These are phyloP conservation scores for Zanthoxylum bungeanum DNA, from an alignment of 345 rosid species.

Conservation along the genomic window DNA sequence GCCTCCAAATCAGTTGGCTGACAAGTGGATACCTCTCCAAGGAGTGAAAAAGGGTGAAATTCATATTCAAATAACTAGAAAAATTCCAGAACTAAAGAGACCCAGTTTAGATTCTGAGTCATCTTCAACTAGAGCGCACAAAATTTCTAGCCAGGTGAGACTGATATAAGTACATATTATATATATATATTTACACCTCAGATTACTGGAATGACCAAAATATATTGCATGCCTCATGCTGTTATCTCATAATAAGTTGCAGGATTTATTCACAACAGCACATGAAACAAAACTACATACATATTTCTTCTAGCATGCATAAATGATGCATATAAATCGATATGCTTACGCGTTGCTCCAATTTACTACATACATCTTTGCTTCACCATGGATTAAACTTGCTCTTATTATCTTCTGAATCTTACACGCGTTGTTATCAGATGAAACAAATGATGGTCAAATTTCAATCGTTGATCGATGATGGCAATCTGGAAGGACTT, in stretches of 20 bases:
- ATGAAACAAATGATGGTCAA: conserved; percentile 65
- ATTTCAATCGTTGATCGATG: conserved; percentile 60
- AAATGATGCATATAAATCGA: no score
- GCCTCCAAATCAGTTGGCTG: conserved; percentile 72
- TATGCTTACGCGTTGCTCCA: not conserved
- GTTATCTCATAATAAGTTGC: not conserved
- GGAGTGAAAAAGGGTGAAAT: conserved; percentile 91
- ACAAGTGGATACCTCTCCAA: conserved; percentile 98
- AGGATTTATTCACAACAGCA: not conserved
- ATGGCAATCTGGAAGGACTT: conserved; percentile 59
- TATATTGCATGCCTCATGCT: not conserved
- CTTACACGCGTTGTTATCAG: conserved; percentile 27
- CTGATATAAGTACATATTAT: not conserved
- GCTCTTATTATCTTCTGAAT: not conserved
- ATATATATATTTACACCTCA: not conserved
- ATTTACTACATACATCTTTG: not conserved
- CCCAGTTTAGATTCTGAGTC: conserved; percentile 50
- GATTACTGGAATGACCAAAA: not conserved
- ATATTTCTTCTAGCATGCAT: not conserved
- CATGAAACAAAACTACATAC: not conserved
- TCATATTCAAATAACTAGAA: conserved; percentile 69
- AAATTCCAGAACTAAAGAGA: conserved; percentile 58
- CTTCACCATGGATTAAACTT: not conserved
- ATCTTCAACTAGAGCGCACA: conserved; percentile 55
- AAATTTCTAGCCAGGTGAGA: conserved; percentile 51